phyloP scores from a whole-genome alignment of 768 basidiomycete species.

The Lentinula guzmanii region DNA sequence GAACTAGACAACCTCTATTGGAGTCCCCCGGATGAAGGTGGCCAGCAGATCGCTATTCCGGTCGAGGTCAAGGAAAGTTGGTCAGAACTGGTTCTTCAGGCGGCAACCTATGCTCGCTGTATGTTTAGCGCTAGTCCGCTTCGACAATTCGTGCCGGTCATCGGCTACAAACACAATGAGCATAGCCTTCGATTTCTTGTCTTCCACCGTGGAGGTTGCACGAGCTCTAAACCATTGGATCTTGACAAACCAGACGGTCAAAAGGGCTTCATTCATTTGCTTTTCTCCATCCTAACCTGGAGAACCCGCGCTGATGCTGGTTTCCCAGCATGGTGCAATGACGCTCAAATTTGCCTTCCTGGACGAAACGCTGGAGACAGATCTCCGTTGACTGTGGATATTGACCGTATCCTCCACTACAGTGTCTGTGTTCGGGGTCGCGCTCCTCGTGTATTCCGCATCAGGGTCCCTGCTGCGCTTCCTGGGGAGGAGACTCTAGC shows the following conservation, averaged over 20 bases:
- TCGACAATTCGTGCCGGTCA: neutral
- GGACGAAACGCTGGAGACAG: neutral
- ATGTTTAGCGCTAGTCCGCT: neutral
- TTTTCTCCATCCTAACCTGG: conserved; percentile 11
- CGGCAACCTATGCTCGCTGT: neutral
- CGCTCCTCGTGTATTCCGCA: neutral
- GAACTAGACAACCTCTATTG: neutral
- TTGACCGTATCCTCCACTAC: neutral
- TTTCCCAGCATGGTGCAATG: conserved; percentile 6
- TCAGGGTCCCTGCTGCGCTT: neutral
- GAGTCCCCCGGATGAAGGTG: neutral
- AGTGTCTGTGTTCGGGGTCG: neutral
- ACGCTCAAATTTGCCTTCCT: conserved; percentile 1
- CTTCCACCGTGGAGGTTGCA: neutral
- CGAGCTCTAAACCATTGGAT: neutral
- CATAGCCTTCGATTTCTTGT: neutral
- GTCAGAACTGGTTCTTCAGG: neutral
- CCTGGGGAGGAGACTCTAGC: neutral
- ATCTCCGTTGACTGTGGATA: neutral
- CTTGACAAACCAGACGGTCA: neutral
- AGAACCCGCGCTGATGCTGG: conserved; percentile 7
- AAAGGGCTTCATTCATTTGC: neutral
- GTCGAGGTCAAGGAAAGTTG: neutral
- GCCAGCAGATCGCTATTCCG: neutral
- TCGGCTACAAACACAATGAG: neutral